Base-by-base conservation (phyloP, 805 yeast species). In the Sugiyamaella chiloensis region DNA sequence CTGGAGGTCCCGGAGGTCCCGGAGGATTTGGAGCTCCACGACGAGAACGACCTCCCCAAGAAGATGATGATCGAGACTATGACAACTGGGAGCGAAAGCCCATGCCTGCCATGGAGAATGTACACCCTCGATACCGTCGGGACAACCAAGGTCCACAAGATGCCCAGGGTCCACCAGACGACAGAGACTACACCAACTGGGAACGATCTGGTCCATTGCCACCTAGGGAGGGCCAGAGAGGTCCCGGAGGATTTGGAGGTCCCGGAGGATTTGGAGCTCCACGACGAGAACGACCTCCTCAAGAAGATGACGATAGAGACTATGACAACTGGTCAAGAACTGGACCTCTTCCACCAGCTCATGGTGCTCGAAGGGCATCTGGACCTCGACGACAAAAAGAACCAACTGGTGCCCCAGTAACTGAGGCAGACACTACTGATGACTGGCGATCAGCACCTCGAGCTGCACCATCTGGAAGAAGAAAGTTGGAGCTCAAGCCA, bases 81-180 rank as follows among this genome's bases (percentile, higher is more conserved):
- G 51, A 49, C 39, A 51, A 69, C 60, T 65, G 68, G 56, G 60
- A 63, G 31, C 63, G 70, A 60, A 61, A 72, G 53, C 69, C 75
- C 30, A 69, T 69, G 69, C 72, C 79, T 61, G 72, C 80, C 50
- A 71, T 76, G 58, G 81, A 75, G 56, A 65, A 65, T 52, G 71
- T 63, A 42, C 62, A 31, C 20, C 43, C 27, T 3, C 46, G 44
- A 30, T 43, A 50, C 19, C 43, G 41, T 16, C 46, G 44, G 17
- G 42, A 23, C 47, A 48, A 30, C 37, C 36, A 16, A 23, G 31
- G n/a, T 26, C 31, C 21, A 40, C 40, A 36, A 35, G 36, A 43
- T 17, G 32, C 19, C 2, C 40, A 24, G 8, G 20, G 46, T 14
- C 59, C 52, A 27, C 62, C 54, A 24, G 60, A 73, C 64, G 78